Conservation (phyloP, 163 green algal species). For the Scenedesmus sp. region DNA sequence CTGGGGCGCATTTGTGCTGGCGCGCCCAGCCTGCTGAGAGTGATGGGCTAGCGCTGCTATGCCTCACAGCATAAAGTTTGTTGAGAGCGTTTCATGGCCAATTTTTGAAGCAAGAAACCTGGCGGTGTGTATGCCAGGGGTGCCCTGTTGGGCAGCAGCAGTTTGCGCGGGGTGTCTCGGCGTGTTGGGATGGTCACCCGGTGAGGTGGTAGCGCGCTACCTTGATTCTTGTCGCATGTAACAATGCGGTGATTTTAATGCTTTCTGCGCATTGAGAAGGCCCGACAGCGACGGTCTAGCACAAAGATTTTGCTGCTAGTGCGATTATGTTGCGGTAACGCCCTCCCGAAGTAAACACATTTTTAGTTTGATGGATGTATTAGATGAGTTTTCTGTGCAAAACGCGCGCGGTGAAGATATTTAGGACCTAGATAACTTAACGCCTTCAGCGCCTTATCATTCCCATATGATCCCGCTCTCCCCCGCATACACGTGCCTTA, state of each 20-base stretch:
- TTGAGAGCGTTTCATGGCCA: no score
- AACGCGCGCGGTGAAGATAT: background rate
- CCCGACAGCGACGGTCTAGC: background rate
- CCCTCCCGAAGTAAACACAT: background rate
- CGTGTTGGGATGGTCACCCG: background rate
- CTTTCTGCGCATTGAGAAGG: background rate
- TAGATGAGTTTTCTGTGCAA: background rate
- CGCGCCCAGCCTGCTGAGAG: background rate
- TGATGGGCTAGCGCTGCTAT: no score
- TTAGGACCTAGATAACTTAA: conserved; percentile 7
- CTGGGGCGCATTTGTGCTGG: conserved; percentile 42
- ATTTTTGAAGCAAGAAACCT: no score
- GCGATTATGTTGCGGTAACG: background rate
- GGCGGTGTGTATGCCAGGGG: no score
- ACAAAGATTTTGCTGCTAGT: background rate
- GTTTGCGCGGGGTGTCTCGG: background rate
- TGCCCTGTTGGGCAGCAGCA: background rate
- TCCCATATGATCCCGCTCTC: background rate
- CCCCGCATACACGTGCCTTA: background rate
- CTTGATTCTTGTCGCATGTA: background rate
- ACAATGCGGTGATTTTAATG: background rate
- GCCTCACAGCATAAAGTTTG: no score
- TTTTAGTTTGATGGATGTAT: background rate
- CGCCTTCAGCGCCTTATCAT: conserved; percentile 2
- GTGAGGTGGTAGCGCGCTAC: background rate